Percentiles rank a stretch among this genome's conserved stretches.
Evolutionary conservation across 371 early-diverging fungal genomes (phyloP).

Genomic region (Rhizopus arrhizus): DNA sequence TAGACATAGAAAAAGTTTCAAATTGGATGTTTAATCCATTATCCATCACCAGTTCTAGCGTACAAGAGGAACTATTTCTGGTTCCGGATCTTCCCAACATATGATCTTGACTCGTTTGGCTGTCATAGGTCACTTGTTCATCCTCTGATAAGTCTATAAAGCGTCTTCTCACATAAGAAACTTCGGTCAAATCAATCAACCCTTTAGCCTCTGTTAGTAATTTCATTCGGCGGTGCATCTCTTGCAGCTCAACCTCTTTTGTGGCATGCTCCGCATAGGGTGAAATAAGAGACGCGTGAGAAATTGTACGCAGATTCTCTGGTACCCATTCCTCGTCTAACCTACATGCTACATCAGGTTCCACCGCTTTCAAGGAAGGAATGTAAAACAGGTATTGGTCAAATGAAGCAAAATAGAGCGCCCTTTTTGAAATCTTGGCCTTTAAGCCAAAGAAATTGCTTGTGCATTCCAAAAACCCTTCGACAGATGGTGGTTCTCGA

Average conservation of each 20-base stretch:
- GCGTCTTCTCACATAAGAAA: slow-evolving; percentile 35
- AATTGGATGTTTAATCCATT: slow-evolving; percentile 41
- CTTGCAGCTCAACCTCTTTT: slow-evolving; percentile 14
- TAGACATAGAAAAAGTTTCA: slow-evolving; percentile 47
- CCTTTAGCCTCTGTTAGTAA: slow-evolving; percentile 51
- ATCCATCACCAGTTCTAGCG: slow-evolving; percentile 46
- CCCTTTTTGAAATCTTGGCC: slow-evolving; percentile 23
- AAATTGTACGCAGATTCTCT: slow-evolving; percentile 1
- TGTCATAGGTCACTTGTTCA: not conserved
- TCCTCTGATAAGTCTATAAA: slow-evolving; percentile 16
- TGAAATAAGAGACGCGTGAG: slow-evolving; percentile 18
- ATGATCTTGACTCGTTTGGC: slow-evolving; percentile 14
- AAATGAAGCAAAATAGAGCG: slow-evolving; percentile 57
- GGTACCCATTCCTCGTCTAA: slow-evolving; percentile 10
- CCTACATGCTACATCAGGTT: slow-evolving; percentile 24
- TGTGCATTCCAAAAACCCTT: slow-evolving; percentile 51
- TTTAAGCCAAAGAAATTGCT: slow-evolving; percentile 50
- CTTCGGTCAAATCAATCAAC: slow-evolving; percentile 57
- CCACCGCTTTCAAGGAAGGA: slow-evolving; percentile 24
- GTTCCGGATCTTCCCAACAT: not conserved
- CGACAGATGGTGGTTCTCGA: slow-evolving; percentile 60
- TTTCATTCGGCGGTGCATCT: slow-evolving; percentile 47
- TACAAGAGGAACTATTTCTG: slow-evolving; percentile 12
- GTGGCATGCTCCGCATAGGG: slow-evolving; percentile 15
- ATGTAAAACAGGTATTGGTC: slow-evolving; percentile 56